Evolutionary conservation across 345 rosid genomes (phyloP), one percentile per base, ranked within the genome.

Genomic region (Rhodamnia rubescens): DNA sequence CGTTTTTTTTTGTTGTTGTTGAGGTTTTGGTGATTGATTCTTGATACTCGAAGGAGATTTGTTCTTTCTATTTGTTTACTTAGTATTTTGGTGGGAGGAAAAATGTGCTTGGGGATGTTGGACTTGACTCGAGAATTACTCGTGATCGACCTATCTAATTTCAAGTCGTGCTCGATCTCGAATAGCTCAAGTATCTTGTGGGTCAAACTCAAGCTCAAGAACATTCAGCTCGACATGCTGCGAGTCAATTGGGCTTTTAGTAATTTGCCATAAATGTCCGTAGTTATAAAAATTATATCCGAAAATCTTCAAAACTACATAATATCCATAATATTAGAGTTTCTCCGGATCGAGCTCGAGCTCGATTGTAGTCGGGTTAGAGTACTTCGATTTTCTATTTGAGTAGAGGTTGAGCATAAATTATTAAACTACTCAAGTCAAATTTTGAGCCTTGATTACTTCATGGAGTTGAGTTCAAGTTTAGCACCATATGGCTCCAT

Each of bases 181-280:
- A 61, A 29, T 21, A 27, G 2, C 24, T 64, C 24, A 8, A 64
- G 44, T 32, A 64, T 64, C 6, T 64, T 32, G 8, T 16, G 12
- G 9, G 0, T 32, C 44, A 0, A 32, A 36, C 44, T 64, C 6
- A 0, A 64, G 78, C 22, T 64, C 78, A 64, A 2, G 0, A 18
- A 8, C 29, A 64, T 42, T 3, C 1, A 7, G 0, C 20, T 29
- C 1, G 6, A 64, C 5, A 7, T 7, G 42, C 20, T 29, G 1
- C 9, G 22, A 61, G 32, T 64, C 0, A 15, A 61, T 64, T 0
- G 5, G 29, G 6, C 42, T 29, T 64, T 64, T 29, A 15, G 21
- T 64, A 64, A 7, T 64, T 64, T 9, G 0, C 29, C 42, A 64
- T 64, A 15, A 64, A 64, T 29, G 22, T 64, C 22, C 44, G 16